A percentile compares a stretch with the other conserved stretches of the same genome.
Evolutionary conservation across 1,139 yeast genomes (phyloP).

Genomic region (Geotrichum histeridarum): DNA sequence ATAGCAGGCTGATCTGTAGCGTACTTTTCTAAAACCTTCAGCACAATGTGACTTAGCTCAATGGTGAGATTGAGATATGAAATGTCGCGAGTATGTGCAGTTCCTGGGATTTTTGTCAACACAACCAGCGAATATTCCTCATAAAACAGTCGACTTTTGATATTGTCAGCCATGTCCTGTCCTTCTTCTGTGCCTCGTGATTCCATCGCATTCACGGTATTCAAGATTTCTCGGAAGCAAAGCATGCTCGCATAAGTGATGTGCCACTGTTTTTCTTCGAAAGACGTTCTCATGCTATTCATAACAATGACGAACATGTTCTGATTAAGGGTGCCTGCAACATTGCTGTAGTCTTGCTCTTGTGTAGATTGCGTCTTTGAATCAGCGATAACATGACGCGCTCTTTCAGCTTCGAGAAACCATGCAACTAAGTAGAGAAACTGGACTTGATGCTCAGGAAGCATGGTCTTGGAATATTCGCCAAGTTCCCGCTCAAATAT

Average conservation of each 20-base stretch:
- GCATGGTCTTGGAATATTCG: constrained; percentile 24
- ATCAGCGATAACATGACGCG: constrained; percentile 19
- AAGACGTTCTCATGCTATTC: constrained; percentile 51
- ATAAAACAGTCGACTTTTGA: constrained; percentile 55
- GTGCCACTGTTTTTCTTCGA: constrained; percentile 33
- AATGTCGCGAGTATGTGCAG: constrained; percentile 62
- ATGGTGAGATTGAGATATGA: constrained; percentile 58
- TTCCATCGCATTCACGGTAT: constrained; percentile 51
- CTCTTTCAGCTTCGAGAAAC: constrained; percentile 49
- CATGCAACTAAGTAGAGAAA: constrained; percentile 65
- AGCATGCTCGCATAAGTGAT: constrained; percentile 63
- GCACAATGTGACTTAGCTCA: constrained; percentile 59
- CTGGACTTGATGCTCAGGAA: constrained; percentile 40
- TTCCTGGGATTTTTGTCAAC: constrained; percentile 56
- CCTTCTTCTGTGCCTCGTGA: constrained; percentile 39
- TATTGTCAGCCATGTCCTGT: constrained; percentile 47
- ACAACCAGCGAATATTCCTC: constrained; percentile 59
- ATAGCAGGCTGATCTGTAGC: constrained; percentile 58
- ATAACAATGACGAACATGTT: constrained; percentile 58
- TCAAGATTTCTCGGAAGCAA: constrained; percentile 61
- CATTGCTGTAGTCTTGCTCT: constrained; percentile 50
- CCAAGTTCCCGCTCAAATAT: constrained; percentile 45
- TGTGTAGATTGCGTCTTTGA: constrained; percentile 15
- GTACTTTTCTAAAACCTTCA: constrained; percentile 65
- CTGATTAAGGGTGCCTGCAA: constrained; percentile 64